These are phyloP conservation scores for Bremia lactucae DNA, from an alignment of 352 stramenopile species.

Conservation along the genomic window DNA sequence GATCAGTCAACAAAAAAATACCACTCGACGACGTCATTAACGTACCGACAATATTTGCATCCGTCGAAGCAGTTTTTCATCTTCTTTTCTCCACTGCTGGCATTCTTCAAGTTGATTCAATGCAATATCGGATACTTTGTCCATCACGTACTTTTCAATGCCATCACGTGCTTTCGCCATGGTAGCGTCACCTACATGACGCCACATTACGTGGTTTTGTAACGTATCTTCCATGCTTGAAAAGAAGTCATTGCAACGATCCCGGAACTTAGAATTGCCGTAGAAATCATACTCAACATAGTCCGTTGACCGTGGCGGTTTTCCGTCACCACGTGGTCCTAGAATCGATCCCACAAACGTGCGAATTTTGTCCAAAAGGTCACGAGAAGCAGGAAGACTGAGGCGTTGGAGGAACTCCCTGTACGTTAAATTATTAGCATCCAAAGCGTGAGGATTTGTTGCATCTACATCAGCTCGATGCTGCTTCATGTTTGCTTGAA, in stretches of 20 bases:
- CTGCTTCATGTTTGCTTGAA: slow-evolving; percentile 17
- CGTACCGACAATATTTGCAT: slow-evolving; percentile 79
- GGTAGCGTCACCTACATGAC: slow-evolving; percentile 47
- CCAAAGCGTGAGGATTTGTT: slow-evolving; percentile 15
- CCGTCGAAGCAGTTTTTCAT: slow-evolving; percentile 51
- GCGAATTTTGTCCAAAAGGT: slow-evolving; percentile 63
- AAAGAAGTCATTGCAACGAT: slow-evolving; percentile 65
- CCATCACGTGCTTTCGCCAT: slow-evolving; percentile 62
- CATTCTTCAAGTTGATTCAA: slow-evolving; percentile 65
- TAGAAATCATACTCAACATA: slow-evolving; percentile 81
- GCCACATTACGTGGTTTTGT: slow-evolving; percentile 44
- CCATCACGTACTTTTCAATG: slow-evolving; percentile 89
- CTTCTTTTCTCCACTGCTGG: slow-evolving; percentile 56
- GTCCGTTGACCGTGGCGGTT: slow-evolving; percentile 47
- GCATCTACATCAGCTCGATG: slow-evolving; percentile 12
- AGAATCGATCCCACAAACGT: slow-evolving; percentile 71
- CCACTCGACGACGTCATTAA: no score
- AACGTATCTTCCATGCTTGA: slow-evolving; percentile 56
- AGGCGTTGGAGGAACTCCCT: slow-evolving; percentile 68
- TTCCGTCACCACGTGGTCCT: slow-evolving; percentile 62
- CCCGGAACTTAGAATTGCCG: slow-evolving; percentile 53
- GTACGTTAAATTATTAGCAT: slow-evolving; percentile 52
- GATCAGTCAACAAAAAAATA: no score
- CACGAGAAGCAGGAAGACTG: slow-evolving; percentile 54
- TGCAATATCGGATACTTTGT: slow-evolving; percentile 74